phyloP scores from a whole-genome alignment of 2,329 filamentous ascomycete species.

The Penicillium sp. region DNA sequence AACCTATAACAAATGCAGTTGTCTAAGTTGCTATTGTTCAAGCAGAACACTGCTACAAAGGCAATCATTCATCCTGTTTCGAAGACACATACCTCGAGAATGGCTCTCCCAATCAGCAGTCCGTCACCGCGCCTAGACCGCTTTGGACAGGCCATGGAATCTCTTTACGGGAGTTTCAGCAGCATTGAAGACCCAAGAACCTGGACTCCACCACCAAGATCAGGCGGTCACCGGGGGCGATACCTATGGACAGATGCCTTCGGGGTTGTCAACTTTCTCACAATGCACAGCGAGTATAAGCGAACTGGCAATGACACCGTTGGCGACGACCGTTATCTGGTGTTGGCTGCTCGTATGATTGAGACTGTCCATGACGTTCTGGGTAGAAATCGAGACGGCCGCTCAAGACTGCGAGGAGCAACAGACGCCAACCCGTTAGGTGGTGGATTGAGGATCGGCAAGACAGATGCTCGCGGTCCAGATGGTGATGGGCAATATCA shows the following conservation, averaged over 20 bases:
- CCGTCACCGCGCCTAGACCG: constrained; percentile 27
- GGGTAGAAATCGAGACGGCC: constrained; percentile 52
- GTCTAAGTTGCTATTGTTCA: background rate
- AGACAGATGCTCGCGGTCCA: constrained; percentile 47
- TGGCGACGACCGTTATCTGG: constrained; percentile 45
- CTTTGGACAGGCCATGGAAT: constrained; percentile 40
- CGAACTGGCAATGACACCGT: constrained; percentile 8
- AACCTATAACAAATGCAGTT: background rate
- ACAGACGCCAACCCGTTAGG: constrained; percentile 52
- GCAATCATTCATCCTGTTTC: background rate
- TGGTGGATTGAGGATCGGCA: constrained; percentile 60
- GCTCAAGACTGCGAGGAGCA: constrained; percentile 49
- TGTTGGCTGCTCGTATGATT: constrained; percentile 50
- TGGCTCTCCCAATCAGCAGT: constrained; percentile 21
- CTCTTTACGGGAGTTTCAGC: constrained; percentile 41
- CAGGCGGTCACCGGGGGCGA: constrained; percentile 56
- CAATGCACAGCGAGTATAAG: constrained; percentile 46
- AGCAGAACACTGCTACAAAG: background rate
- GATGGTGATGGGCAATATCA: constrained; percentile 62
- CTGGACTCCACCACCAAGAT: constrained; percentile 52
- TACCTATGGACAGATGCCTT: constrained; percentile 64
- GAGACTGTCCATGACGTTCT: constrained; percentile 53
- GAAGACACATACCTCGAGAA: constrained; percentile 5
- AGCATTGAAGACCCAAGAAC: constrained; percentile 28
- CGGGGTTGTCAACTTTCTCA: constrained; percentile 59